Evolutionary conservation across 441 rosid genomes (phyloP), one percentile per base, ranked within the genome.

Genomic region (Adansonia rubrostipa): DNA sequence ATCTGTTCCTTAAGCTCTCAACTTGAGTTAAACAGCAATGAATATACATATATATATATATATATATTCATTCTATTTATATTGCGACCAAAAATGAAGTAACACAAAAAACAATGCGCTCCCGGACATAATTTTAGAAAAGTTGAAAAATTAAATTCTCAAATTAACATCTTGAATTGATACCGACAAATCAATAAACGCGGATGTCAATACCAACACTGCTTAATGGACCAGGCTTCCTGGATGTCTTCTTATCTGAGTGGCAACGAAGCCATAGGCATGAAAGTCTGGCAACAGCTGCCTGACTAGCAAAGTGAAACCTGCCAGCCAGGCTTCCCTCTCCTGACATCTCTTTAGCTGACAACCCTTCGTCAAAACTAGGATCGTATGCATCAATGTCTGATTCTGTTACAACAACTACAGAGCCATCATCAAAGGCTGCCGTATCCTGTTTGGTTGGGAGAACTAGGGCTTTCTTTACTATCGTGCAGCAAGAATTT

Each of bases 341-440:
- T 13, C 67, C 68, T 24, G 19, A 74, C 47, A 78, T 71, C 33
- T 48, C 75, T 19, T 75, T 78, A 4, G 62, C 14, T 20, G 48
- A 71, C 50, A 33, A 22, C 33, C 10, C 74, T 1, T 61, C 48
- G 48, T 79, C 84, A 48, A 67, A 58, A 50, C 62, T 64, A 71
- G 69, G 17, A 42, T 82, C 83, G 56, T 86, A 86, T 44, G 86
- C 86, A 47, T 82, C 88, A 33, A 86, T 84, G 76, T 86, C 86
- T 1, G 79, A 72, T 58, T 86, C 73, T 5, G 85, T 82, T 64
- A 86, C 73, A 42, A 83, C 20, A 58, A 86, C 84, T 20, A 80
- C 80, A 57, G 84, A 75, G 50, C 78, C 77, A 71, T 83, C 83
- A 14, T 80, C 86, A 48, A 69, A 83, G 61, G 51, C 60, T 24